Conservation (phyloP, 805 yeast genomes). For the Wickerhamiella occidentalis region DNA sequence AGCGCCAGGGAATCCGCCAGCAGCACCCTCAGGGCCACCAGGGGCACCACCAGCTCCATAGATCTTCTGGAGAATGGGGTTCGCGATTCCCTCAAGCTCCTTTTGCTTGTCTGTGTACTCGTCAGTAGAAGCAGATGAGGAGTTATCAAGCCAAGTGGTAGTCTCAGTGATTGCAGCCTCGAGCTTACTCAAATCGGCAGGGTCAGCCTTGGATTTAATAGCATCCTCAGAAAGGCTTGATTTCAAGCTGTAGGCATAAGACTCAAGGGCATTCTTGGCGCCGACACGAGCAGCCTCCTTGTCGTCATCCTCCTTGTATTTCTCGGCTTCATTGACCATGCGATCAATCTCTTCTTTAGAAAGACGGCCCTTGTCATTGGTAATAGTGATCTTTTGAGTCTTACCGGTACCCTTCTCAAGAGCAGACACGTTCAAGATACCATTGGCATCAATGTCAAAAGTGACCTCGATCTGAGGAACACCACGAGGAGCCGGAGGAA, state of each 20-base stretch:
- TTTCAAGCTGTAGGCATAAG: slow-evolving; percentile 89
- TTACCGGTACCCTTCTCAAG: slow-evolving; percentile 98
- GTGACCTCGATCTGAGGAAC: slow-evolving; percentile 97
- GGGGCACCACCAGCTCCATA: slow-evolving; percentile 53
- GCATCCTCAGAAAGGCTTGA: slow-evolving; percentile 61
- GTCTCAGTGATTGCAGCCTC: slow-evolving; percentile 25
- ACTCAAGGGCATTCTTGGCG: slow-evolving; percentile 91
- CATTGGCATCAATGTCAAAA: slow-evolving; percentile 93
- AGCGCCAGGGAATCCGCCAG: slow-evolving; percentile 58
- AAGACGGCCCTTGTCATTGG: slow-evolving; percentile 97
- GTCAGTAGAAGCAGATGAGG: slow-evolving; percentile 88
- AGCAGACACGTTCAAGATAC: slow-evolving; percentile 92
- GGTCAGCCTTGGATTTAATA: slow-evolving; percentile 54
- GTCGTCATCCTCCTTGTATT: slow-evolving; percentile 93
- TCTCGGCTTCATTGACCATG: slow-evolving; percentile 97
- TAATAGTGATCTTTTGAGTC: slow-evolving; percentile 91
- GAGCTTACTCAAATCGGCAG: slow-evolving; percentile 23
- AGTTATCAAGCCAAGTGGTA: slow-evolving; percentile 70
- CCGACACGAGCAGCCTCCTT: slow-evolving; percentile 84
- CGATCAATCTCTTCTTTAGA: slow-evolving; percentile 96
- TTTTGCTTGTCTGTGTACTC: slow-evolving; percentile 89
- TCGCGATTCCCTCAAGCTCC: slow-evolving; percentile 65
- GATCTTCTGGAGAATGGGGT: slow-evolving; percentile 84
- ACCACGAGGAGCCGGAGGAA: slow-evolving; percentile 98
- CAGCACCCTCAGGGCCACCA: slow-evolving; percentile 47